These are phyloP conservation scores for slime mould (Dictyostelium discoideum) DNA, from an alignment of 78 protist genomes.

Conservation along the genomic window DNA sequence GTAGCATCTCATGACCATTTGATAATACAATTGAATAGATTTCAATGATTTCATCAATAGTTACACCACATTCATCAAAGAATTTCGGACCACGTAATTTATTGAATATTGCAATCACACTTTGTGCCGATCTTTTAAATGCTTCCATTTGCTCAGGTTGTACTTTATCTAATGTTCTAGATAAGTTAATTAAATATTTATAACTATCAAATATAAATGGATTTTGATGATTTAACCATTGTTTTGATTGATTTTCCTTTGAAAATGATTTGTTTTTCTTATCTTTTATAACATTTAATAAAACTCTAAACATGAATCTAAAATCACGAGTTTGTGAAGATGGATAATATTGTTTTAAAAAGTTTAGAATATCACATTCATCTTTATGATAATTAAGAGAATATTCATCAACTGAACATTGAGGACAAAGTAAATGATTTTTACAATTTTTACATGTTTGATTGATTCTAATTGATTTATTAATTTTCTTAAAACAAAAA, in stretches of 20 bases:
- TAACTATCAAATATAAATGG: constrained; percentile 17
- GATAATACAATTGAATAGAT: constrained; percentile 30
- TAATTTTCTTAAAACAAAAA: constrained; percentile 15
- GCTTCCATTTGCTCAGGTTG: constrained; percentile 33
- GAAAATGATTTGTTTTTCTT: not conserved
- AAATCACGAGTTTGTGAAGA: constrained; percentile 28
- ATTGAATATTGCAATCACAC: not conserved
- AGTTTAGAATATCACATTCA: constrained; percentile 43
- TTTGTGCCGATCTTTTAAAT: not conserved
- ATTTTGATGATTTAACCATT: not conserved
- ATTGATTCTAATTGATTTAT: not conserved
- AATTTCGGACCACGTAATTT: not conserved
- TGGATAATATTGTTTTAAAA: constrained; percentile 25
- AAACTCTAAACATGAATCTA: constrained; percentile 42
- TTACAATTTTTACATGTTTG: constrained; percentile 15
- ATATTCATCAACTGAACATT: not conserved
- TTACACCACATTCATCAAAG: not conserved
- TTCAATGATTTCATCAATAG: constrained; percentile 10
- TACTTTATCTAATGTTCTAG: not conserved
- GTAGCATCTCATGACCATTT: constrained; percentile 57
- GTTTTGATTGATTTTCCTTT: not conserved
- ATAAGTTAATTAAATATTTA: not conserved
- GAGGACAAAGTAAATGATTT: not conserved
- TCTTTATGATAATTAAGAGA: not conserved
- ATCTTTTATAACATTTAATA: not conserved